Percentiles rank a stretch among this genome's conserved stretches.
phyloP scores from a whole-genome alignment of 441 rosid genomes.

The Pelargonium fulgidum region DNA sequence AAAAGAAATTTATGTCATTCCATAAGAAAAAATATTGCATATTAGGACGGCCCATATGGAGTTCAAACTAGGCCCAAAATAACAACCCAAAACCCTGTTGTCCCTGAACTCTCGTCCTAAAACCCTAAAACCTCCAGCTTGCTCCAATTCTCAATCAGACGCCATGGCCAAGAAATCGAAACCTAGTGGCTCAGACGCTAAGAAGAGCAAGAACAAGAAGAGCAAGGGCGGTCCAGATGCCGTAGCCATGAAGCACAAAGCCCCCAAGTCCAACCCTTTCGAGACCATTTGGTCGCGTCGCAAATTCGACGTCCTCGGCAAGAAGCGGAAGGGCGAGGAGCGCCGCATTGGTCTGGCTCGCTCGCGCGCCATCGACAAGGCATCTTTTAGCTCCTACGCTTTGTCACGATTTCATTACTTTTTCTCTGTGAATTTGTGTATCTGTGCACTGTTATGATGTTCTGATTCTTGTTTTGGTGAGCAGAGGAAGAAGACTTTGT shows the following conservation, averaged over 20 bases:
- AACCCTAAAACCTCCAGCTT: not conserved
- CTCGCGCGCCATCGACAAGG: constrained; percentile 63
- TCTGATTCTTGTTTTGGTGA: constrained; percentile 8
- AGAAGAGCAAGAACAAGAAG: constrained; percentile 31
- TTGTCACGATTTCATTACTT: not conserved
- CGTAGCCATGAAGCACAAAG: constrained; percentile 55
- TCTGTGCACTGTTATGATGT: not conserved
- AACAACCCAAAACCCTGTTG: too few species aligned
- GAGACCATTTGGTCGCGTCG: constrained; percentile 81
- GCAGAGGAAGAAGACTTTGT: constrained; percentile 69
- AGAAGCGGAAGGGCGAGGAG: constrained; percentile 83
- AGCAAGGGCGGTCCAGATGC: constrained; percentile 41
- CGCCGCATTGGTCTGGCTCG: constrained; percentile 62
- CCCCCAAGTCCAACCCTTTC: constrained; percentile 55
- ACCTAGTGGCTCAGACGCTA: constrained; percentile 17
- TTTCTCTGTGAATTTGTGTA: not conserved
- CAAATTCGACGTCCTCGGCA: constrained; percentile 79
- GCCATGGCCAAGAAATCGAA: constrained; percentile 46
- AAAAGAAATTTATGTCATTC: too few species aligned
- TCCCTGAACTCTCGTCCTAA: too few species aligned
- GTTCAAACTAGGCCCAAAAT: too few species aligned
- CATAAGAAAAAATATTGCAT: too few species aligned
- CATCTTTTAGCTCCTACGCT: not conserved
- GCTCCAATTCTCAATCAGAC: not conserved
- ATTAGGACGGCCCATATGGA: too few species aligned